Evolutionary conservation across 1,284 basidiomycete genomes (phyloP).

Genomic region (Bondarzewia mesenterica): DNA sequence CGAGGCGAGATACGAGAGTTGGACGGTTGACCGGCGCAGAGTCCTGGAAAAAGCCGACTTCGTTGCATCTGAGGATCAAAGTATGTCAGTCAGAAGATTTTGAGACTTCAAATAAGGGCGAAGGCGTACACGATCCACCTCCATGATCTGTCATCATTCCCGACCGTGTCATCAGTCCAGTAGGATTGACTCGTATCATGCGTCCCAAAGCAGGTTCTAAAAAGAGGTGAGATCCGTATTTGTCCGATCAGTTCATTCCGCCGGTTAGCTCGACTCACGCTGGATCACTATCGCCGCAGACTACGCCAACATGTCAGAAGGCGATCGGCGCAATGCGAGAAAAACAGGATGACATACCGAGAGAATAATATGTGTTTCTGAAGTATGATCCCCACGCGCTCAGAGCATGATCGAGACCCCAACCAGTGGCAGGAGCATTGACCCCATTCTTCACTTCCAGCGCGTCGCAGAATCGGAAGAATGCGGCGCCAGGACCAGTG

Average conservation of each 20-base stretch:
- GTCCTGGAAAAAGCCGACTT: conserved; percentile 59
- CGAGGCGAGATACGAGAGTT: conserved; percentile 48
- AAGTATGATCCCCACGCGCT: conserved; percentile 53
- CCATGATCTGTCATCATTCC: conserved; percentile 50
- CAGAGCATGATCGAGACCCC: conserved; percentile 57
- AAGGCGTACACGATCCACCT: conserved; percentile 46
- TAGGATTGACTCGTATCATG: conserved; percentile 39
- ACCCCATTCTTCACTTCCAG: conserved; percentile 49
- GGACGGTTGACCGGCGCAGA: conserved; percentile 44
- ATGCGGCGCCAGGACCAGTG: conserved; percentile 30
- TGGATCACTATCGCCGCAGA: conserved; percentile 30
- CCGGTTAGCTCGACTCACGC: neutral
- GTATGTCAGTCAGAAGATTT: too few relatives aligned
- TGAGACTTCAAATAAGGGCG: too few relatives aligned
- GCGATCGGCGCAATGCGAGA: neutral
- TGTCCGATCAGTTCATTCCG: neutral
- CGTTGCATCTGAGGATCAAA: conserved; percentile 48
- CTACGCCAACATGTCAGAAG: conserved; percentile 18
- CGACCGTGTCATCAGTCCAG: conserved; percentile 45
- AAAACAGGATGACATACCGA: conserved; percentile 25
- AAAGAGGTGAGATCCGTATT: neutral
- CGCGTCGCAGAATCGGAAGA: conserved; percentile 68
- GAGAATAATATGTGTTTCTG: conserved; percentile 33
- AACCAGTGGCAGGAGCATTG: conserved; percentile 45
- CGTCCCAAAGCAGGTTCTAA: conserved; percentile 48